Conservation (phyloP, 1,139 yeast genomes). For the Hemisphaericaspora xylanilytica region DNA sequence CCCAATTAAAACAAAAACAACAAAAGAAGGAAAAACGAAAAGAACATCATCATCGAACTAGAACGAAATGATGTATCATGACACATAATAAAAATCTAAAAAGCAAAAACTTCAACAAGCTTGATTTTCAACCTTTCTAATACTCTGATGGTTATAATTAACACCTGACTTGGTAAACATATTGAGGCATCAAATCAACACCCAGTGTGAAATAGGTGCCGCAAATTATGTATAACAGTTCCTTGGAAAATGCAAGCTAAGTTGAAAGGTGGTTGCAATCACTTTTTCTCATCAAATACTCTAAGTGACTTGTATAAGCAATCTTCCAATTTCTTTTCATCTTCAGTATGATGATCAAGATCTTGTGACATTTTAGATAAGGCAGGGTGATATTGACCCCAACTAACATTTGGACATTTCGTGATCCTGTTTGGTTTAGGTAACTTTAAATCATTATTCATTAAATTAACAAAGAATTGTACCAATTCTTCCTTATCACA, state of each 20-base stretch:
- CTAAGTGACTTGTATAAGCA: slow-evolving; percentile 29
- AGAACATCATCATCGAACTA: not conserved
- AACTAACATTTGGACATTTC: slow-evolving; percentile 37
- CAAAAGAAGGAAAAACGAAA: not conserved
- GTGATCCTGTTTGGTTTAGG: slow-evolving; percentile 37
- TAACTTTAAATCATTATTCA: slow-evolving; percentile 31
- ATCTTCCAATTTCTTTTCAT: slow-evolving; percentile 14
- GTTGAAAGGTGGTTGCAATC: not conserved
- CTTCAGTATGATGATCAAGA: slow-evolving; percentile 11
- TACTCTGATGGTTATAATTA: not conserved
- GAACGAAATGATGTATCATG: not conserved
- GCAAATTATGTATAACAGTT: too few species aligned
- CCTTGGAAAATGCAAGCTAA: not conserved
- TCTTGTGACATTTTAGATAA: slow-evolving; percentile 15
- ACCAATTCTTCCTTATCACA: slow-evolving; percentile 25
- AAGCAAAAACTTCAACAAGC: not conserved
- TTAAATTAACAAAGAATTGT: slow-evolving; percentile 28
- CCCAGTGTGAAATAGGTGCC: too few species aligned
- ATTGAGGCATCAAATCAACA: too few species aligned
- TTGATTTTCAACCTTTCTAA: not conserved
- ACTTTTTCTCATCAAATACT: slow-evolving; percentile 18
- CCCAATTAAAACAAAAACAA: not conserved
- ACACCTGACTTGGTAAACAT: too few species aligned
- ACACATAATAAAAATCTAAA: slow-evolving; percentile 1
- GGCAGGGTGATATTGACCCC: slow-evolving; percentile 31